Evolutionary conservation across 208 protist species (phyloP), one percentile per base, ranked within the genome.

Genomic region (Sergeia podlipaevii): DNA sequence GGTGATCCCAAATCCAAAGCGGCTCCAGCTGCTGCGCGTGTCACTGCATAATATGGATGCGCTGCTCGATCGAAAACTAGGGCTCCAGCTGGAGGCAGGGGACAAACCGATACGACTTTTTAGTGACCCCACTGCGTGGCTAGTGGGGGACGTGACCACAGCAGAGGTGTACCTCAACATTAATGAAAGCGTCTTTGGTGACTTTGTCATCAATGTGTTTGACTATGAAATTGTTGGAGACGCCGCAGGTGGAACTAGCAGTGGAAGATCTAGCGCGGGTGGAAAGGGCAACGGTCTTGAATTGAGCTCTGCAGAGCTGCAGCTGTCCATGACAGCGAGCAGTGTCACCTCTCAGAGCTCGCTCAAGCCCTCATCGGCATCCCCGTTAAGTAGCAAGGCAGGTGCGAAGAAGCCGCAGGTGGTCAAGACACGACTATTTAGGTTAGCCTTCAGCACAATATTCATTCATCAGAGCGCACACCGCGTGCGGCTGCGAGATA

Each of bases 361-460:
- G 15, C 43, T 0, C n/a, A 33, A 33, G 3, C 13, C 13, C 33
- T 8, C 37, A n/a, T 54, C 27, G 42, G 26, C 48, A 11, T 60
- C 37, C 11, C 42, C 45, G 4, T 36, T 53, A 21, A 27, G 28
- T 29, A 61, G 53, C 39, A 39, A 54, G 24, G 53, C 32, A 17
- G 15, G n/a, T 4, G 51, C 18, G 8, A 66, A 67, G 52, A 62
- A 64, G 24, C 2, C 53, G 34, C 55, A 36, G 20, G 4, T 63
- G 2, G 46, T 62, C 28, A 87, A 80, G 57, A 39, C 24, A 2
- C 66, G 69, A 18, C 60, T 91, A 36, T 73, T 85, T 30, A 76
- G 84, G 18, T 70, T 77, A 21, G 84, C 84, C 52, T 89, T 88
- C 52, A 91, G 80, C 55, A 91, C 80, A 33, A 79, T 91, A 43